Conservation (phyloP, 2,329 filamentous ascomycete species). For the Calonectria pteridis region DNA sequence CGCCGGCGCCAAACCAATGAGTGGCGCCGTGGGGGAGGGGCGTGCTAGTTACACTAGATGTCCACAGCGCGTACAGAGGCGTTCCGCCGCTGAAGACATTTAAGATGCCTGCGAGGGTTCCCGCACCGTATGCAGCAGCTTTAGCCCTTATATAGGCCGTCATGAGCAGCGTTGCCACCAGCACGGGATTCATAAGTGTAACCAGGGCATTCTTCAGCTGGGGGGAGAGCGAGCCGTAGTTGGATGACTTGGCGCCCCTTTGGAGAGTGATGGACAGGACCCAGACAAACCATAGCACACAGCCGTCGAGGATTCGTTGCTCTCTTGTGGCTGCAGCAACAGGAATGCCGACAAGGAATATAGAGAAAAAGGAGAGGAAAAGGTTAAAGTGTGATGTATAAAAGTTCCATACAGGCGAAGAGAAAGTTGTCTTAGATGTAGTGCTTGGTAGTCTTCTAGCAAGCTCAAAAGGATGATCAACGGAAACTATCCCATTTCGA, state of each 20-base stretch:
- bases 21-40: conserved; percentile 30
- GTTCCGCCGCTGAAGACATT: conserved; percentile 50
- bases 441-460: conserved; percentile 23
- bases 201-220: conserved; percentile 49
- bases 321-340: conserved; percentile 50
- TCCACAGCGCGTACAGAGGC: conserved; percentile 53
- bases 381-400: conserved; percentile 46
- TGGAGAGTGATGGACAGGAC: conserved; percentile 56
- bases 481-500: neutral
- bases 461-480: neutral
- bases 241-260: conserved; percentile 47
- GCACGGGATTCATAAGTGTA: conserved; percentile 61
- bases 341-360: conserved; percentile 56
- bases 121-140: conserved; percentile 44
- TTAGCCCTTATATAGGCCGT: conserved; percentile 59
- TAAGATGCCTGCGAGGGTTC: conserved; percentile 47
- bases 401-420: conserved; percentile 26
- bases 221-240: neutral
- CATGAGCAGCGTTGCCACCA: conserved; percentile 60
- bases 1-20: conserved; percentile 60
- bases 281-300: conserved; percentile 64
- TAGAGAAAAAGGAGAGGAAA: conserved; percentile 44
- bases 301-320: conserved; percentile 59
- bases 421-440: neutral
- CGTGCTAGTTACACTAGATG: conserved; percentile 26